These are phyloP conservation scores for Fragaria ananassa DNA, from an alignment of 306 rosid species.

Conservation along the genomic window DNA sequence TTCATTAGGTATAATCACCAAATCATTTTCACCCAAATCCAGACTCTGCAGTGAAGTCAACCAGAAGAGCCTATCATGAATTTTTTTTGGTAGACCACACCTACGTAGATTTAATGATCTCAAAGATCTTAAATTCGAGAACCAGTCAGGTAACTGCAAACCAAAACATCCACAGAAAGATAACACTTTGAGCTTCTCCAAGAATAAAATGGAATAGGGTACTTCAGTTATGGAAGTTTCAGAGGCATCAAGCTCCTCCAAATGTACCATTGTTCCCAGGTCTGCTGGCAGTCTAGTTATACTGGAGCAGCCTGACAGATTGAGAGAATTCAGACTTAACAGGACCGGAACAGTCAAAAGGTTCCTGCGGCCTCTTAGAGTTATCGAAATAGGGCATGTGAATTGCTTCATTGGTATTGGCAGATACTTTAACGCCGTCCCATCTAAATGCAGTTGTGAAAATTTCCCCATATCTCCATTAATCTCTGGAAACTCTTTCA, in stretches of 20 bases:
- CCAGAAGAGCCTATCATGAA: slow-evolving; percentile 2
- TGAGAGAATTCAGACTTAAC: background rate
- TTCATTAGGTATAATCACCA: background rate
- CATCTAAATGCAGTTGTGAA: slow-evolving; percentile 10
- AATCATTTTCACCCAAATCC: slow-evolving; percentile 8
- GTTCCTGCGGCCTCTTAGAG: background rate
- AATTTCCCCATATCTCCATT: background rate
- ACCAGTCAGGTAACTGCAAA: slow-evolving; percentile 4
- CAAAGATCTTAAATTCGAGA: background rate
- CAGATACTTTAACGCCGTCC: background rate
- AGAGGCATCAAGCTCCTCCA: slow-evolving; percentile 9
- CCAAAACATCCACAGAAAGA: background rate
- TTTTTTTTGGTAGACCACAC: slow-evolving; percentile 12
- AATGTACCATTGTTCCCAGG: slow-evolving; percentile 1
- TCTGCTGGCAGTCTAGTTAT: background rate
- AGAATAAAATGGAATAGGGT: background rate
- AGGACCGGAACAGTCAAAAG: background rate
- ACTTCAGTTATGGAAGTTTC: slow-evolving; percentile 10
- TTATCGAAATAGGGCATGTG: background rate
- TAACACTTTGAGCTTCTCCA: slow-evolving; percentile 1
- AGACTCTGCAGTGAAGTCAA: slow-evolving; percentile 21
- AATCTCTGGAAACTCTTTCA: slow-evolving; percentile 7
- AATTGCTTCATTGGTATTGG: background rate
- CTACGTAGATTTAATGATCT: slow-evolving; percentile 7
- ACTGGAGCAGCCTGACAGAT: background rate